Conservation (phyloP, 2,329 filamentous ascomycete species). For the Fusarium musae region DNA sequence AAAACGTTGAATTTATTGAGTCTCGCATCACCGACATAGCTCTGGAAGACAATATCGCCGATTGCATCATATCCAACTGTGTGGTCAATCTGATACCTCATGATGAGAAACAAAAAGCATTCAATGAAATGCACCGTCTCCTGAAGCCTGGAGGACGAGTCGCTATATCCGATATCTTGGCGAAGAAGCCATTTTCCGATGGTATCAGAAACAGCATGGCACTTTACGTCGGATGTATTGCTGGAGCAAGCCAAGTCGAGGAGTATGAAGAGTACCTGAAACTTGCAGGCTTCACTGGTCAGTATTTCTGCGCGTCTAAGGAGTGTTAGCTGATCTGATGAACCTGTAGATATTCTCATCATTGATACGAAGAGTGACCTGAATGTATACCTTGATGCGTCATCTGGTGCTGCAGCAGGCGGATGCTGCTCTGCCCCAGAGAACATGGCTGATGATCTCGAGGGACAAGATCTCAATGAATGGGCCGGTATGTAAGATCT, state of each 20-base stretch:
- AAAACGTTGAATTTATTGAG: background rate
- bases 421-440: background rate
- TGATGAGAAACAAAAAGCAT: conserved; percentile 62
- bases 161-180: conserved; percentile 69
- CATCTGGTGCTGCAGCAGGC: background rate
- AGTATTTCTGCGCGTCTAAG: fast-evolving
- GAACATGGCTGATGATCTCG: background rate
- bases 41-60: background rate
- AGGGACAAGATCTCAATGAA: background rate
- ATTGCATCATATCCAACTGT: conserved; percentile 69
- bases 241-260: conserved; percentile 63
- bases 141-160: conserved; percentile 67
- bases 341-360: background rate
- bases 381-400: background rate
- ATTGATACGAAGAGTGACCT: background rate
- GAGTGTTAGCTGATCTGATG: background rate
- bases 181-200: conserved; percentile 59
- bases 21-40: background rate
- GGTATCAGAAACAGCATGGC: conserved; percentile 60
- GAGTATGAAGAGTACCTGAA: conserved; percentile 64
- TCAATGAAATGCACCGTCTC: conserved; percentile 67
- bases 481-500: background rate
- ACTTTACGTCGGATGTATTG: conserved; percentile 69
- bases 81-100: conserved; percentile 69
- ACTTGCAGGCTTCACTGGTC: conserved; percentile 62